These are phyloP conservation scores for Tuber magnatum DNA, from an alignment of 495 filamentous ascomycete species.

Conservation along the genomic window DNA sequence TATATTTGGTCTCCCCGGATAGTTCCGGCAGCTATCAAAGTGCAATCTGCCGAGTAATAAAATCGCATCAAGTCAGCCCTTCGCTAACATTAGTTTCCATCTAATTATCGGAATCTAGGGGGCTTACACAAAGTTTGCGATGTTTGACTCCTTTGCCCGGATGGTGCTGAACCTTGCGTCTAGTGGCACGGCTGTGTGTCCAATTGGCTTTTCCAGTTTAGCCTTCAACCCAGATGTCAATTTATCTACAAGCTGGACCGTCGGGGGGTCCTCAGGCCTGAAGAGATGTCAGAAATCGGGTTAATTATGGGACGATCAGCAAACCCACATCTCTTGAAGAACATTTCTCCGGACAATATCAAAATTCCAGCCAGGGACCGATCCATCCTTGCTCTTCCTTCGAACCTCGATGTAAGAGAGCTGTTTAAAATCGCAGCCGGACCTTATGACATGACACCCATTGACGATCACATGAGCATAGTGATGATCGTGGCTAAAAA, in stretches of 20 bases:
- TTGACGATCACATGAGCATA: conserved; percentile 71
- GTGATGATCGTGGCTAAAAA: conserved; percentile 65
- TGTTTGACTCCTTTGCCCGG: conserved; percentile 65
- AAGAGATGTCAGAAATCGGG: neutral
- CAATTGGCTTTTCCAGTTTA: conserved; percentile 74
- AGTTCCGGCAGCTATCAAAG: conserved; percentile 81
- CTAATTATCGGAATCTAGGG: neutral
- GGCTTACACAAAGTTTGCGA: conserved; percentile 68
- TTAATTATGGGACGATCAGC: neutral
- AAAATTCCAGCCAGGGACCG: conserved; percentile 59
- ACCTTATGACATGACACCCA: conserved; percentile 69
- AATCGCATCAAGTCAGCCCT: conserved; percentile 76
- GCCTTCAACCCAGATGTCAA: conserved; percentile 62
- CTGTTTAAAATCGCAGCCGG: conserved; percentile 84
- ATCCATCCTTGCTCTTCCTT: conserved; percentile 46
- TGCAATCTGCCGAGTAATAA: conserved; percentile 71
- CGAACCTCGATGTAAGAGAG: conserved; percentile 76
- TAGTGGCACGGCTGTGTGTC: conserved; percentile 69
- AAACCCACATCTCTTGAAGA: conserved; percentile 46
- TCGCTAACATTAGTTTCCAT: neutral
- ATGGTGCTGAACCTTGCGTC: conserved; percentile 83
- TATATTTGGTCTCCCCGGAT: conserved; percentile 87
- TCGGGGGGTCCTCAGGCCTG: conserved; percentile 55
- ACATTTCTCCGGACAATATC: conserved; percentile 69
- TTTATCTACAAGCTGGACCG: conserved; percentile 54